These are phyloP conservation scores for Aspergillus alliaceus DNA, from an alignment of 2,329 filamentous ascomycete genomes.

Conservation along the genomic window DNA sequence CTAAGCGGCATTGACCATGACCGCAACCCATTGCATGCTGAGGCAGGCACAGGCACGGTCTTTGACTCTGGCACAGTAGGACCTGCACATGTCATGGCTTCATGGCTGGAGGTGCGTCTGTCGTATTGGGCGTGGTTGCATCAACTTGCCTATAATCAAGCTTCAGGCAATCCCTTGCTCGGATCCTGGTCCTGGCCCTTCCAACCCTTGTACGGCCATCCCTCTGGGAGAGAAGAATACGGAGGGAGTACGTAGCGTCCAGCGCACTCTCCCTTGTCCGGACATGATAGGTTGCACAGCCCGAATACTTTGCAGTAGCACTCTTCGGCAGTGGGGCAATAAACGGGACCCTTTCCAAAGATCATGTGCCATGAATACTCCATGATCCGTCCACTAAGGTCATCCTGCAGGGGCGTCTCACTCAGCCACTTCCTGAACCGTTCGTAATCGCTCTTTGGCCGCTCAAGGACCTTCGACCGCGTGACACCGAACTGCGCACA, in stretches of 20 bases:
- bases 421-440: constrained; percentile 51
- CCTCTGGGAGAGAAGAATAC: constrained; percentile 58
- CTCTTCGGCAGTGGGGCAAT: constrained; percentile 61
- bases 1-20: too few species aligned
- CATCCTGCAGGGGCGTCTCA: constrained; percentile 48
- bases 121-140: neutral
- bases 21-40: neutral
- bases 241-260: constrained; percentile 61
- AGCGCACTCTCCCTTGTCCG: constrained; percentile 49
- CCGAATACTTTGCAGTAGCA: constrained; percentile 70
- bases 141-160: neutral
- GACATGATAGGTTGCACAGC: constrained; percentile 52
- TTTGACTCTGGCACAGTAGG: neutral
- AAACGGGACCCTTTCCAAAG: constrained; percentile 57
- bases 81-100: neutral
- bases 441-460: constrained; percentile 50
- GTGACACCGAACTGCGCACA: constrained; percentile 58
- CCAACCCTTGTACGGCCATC: constrained; percentile 63
- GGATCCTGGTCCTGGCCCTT: constrained; percentile 38
- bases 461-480: constrained; percentile 46
- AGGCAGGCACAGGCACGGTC: neutral
- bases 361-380: constrained; percentile 65
- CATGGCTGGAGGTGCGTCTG: neutral
- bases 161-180: constrained; percentile 30
- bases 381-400: constrained; percentile 54